phyloP scores from a whole-genome alignment of 805 yeast species.

The Candida pseudofarinosa region DNA sequence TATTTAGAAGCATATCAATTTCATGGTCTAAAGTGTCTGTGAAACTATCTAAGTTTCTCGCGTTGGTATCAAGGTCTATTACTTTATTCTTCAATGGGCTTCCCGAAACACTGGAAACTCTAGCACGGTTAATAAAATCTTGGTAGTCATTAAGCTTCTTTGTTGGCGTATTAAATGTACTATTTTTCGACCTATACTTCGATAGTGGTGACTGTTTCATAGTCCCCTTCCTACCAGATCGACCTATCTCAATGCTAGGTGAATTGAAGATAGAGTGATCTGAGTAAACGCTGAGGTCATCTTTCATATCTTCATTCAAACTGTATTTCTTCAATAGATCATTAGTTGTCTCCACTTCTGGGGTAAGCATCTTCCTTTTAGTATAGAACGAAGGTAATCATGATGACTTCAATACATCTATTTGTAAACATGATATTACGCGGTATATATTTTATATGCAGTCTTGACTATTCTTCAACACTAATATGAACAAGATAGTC shows the following conservation, averaged over 20 bases:
- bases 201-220: slow-evolving; percentile 3
- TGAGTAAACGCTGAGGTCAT: slow-evolving; percentile 16
- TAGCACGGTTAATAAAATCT: slow-evolving; percentile 11
- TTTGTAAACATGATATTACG: slow-evolving; percentile 9
- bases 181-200: slow-evolving; percentile 2
- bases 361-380: background rate
- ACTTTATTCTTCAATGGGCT: slow-evolving; percentile 12
- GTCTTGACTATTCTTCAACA: slow-evolving; percentile 31
- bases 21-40: slow-evolving; percentile 1
- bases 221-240: background rate
- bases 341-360: slow-evolving; percentile 8
- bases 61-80: background rate
- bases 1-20: slow-evolving; percentile 1
- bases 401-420: background rate
- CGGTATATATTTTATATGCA: slow-evolving; percentile 6
- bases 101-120: slow-evolving; percentile 4
- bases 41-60: background rate
- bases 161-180: slow-evolving; percentile 11
- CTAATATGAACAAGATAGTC: slow-evolving; percentile 55
- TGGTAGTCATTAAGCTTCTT: slow-evolving; percentile 14
- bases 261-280: slow-evolving; percentile 11
- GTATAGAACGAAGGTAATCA: background rate
- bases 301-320: slow-evolving; percentile 5
- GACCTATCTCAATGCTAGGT: slow-evolving; percentile 3
- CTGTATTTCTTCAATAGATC: slow-evolving; percentile 11